Evolutionary conservation across 106 monocot genomes (phyloP).

Genomic region (Alisma plantagoaquatica): DNA sequence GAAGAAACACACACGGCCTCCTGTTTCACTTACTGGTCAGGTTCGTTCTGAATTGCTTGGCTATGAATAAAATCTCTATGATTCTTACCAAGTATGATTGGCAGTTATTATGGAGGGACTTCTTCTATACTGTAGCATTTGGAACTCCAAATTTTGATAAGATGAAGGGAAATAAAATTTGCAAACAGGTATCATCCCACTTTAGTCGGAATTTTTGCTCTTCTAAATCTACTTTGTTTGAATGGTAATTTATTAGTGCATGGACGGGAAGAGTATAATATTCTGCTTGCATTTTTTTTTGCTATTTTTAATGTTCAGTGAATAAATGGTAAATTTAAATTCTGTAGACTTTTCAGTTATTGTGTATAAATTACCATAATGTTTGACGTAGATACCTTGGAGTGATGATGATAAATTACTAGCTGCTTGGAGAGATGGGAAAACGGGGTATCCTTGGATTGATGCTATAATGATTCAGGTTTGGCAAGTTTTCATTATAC

Average conservation of each 20-base stretch:
- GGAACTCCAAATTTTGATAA: conserved; percentile 86
- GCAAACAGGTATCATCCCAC: conserved; percentile 60
- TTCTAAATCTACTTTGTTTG: background rate
- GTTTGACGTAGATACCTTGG: conserved; percentile 67
- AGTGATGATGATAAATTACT: conserved; percentile 55
- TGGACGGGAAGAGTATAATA: no score
- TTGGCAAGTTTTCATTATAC: no score
- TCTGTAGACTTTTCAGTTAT: no score
- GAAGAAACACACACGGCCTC: conserved; percentile 62
- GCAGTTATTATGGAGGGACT: conserved; percentile 91
- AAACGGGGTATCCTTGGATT: conserved; percentile 92
- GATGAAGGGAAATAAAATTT: conserved; percentile 84
- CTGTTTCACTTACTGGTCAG: conserved; percentile 84
- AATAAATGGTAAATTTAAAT: no score
- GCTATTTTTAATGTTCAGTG: no score
- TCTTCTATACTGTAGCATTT: conserved; percentile 80
- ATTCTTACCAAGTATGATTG: no score
- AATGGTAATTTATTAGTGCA: no score
- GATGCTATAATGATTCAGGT: conserved; percentile 97
- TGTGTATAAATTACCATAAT: no score
- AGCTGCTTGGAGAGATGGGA: conserved; percentile 76
- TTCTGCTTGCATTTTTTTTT: no score
- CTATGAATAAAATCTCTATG: background rate
- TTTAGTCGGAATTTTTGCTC: background rate
- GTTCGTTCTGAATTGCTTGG: conserved; percentile 22